A percentile compares a stretch with the other conserved stretches of the same genome.
Conservation (phyloP, 371 early-diverging fungal genomes). For the Rhizopus arrhizus region DNA sequence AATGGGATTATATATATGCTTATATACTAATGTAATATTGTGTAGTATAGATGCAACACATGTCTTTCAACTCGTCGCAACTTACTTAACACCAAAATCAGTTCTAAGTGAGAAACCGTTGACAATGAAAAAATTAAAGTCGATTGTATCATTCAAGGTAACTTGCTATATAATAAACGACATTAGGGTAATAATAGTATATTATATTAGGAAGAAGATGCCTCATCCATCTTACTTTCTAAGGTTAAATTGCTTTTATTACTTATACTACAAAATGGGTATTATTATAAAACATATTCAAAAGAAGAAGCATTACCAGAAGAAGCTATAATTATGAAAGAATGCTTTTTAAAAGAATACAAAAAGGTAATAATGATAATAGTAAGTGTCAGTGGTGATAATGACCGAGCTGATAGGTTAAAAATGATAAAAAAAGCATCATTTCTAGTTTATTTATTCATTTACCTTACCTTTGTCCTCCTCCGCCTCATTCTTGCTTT, state of each 20-base stretch:
- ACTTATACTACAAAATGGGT: slow-evolving; percentile 14
- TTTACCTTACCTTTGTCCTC: neutral
- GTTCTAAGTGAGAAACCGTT: slow-evolving; percentile 10
- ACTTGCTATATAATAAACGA: neutral
- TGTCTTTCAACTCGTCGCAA: neutral
- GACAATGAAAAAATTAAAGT: neutral
- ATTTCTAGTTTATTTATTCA: neutral
- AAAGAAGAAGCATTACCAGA: neutral
- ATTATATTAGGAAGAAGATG: neutral
- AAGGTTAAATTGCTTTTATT: neutral
- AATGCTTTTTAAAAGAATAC: neutral
- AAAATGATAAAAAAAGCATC: neutral
- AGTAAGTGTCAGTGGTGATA: neutral
- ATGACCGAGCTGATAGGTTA: neutral
- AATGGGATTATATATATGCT: too few relatives aligned
- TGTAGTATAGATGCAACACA: too few relatives aligned
- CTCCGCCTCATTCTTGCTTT: neutral
- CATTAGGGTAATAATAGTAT: neutral
- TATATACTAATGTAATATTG: too few relatives aligned
- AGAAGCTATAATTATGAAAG: neutral
- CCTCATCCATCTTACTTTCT: neutral
- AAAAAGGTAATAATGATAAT: neutral
- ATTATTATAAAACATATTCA: neutral
- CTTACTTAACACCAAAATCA: slow-evolving; percentile 11
- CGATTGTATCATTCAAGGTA: slow-evolving; percentile 3